Conservation (phyloP, 1,139 yeast genomes). For the Zygosaccharomyces pseudobailii region DNA sequence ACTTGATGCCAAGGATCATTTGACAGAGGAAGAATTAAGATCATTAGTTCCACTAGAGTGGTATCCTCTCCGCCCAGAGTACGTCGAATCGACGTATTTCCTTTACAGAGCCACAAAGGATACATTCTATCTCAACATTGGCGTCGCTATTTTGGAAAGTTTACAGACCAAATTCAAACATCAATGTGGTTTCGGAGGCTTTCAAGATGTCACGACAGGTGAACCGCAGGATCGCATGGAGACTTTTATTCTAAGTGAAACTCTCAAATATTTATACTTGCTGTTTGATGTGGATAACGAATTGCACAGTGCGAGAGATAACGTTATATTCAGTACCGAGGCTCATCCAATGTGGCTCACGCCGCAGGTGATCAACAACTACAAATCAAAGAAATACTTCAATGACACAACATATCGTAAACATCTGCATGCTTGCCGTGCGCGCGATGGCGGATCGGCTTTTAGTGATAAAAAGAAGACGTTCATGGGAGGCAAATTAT, state of each 20-base stretch:
- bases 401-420: constrained; percentile 17
- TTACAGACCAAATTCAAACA: constrained; percentile 50
- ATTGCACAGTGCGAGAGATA: constrained; percentile 46
- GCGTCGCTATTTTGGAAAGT: constrained; percentile 55
- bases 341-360: constrained; percentile 85
- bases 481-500: constrained; percentile 5
- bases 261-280: constrained; percentile 75
- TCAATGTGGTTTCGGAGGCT: constrained; percentile 79
- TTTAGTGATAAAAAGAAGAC: constrained; percentile 4
- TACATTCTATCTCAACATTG: constrained; percentile 76
- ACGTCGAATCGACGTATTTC: constrained; percentile 81
- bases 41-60: constrained; percentile 59
- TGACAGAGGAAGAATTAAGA: constrained; percentile 4
- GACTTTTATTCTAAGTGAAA: constrained; percentile 82
- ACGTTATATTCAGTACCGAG: constrained; percentile 81
- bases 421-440: constrained; percentile 15
- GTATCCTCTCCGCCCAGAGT: constrained; percentile 92
- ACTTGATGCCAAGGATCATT: constrained; percentile 1
- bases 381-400: constrained; percentile 19
- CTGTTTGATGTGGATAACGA: constrained; percentile 67
- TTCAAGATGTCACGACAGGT: constrained; percentile 63
- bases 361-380: constrained; percentile 19
- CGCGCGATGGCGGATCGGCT: constrained; percentile 3
- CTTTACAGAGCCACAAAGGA: constrained; percentile 81
- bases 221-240: constrained; percentile 78